Evolutionary conservation across 768 basidiomycete genomes (phyloP).

Genomic region (Butyriboletus loyo): DNA sequence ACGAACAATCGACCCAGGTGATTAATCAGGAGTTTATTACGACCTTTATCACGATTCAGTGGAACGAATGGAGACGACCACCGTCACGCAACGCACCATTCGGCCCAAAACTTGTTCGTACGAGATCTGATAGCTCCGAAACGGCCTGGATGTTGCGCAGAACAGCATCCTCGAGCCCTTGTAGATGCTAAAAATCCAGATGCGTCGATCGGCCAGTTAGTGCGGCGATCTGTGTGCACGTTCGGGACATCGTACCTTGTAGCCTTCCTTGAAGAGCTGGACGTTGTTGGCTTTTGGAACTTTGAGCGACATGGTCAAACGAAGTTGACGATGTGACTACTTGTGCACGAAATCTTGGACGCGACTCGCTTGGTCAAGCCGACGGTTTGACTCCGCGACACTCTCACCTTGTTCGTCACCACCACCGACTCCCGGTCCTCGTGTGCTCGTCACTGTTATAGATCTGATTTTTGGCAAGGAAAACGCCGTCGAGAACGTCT

Average conservation of each 20-base stretch:
- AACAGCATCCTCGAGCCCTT: constrained; percentile 96
- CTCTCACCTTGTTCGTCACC: not conserved
- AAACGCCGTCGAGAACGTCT: not conserved
- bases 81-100: constrained; percentile 61
- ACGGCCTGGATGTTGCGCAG: constrained; percentile 95
- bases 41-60: constrained; percentile 47
- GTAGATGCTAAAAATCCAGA: constrained; percentile 51
- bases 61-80: not conserved
- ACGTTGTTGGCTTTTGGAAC: constrained; percentile 86
- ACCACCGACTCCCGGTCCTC: not conserved
- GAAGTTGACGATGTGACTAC: constrained; percentile 7
- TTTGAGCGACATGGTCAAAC: constrained; percentile 76
- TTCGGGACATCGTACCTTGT: constrained; percentile 60
- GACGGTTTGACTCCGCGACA: constrained; percentile 15
- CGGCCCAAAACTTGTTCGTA: constrained; percentile 94
- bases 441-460: not conserved
- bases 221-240: constrained; percentile 1
- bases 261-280: constrained; percentile 96
- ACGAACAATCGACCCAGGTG: constrained; percentile 95
- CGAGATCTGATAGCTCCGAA: constrained; percentile 90
- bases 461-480: not conserved
- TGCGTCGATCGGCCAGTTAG: constrained; percentile 5
- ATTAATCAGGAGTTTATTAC: constrained; percentile 98
- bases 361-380: constrained; percentile 4
- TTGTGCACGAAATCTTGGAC: not conserved